Base-by-base conservation (phyloP, 2,329 filamentous ascomycete genomes). In the Penicillium sp. region DNA sequence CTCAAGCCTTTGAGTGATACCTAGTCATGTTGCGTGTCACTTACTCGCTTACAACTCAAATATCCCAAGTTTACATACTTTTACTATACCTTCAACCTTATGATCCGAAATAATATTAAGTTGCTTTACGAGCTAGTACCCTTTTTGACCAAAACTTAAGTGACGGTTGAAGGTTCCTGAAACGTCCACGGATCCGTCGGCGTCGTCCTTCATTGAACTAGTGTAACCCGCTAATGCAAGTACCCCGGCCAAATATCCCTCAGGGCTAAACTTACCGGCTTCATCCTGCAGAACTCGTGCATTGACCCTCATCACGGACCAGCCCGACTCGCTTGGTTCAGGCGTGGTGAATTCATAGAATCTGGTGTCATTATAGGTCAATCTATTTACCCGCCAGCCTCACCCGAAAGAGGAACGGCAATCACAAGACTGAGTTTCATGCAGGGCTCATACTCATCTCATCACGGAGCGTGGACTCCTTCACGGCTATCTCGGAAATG, bases 281-380 rank as follows among this genome's bases (percentile, higher is more conserved):
- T 48, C 27, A 54, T 47, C 57, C 55, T 62, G 59, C 52, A 57
- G 55, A 54, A 59, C 21, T 24, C 33, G 51, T 21, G 47, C 48
- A 49, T 29, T 37, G 27, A 51, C 50, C 29, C 52, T 54, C 49
- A 50, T 45, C 54, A 61, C 53, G 57, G 53, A 59, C 49, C 33
- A 50, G 29, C n/a, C 46, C 35, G 14, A 16, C 45, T 52, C 48
- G 43, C 56, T 49, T 44, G 33, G 44, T 53, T 33, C n/a, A 52
- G 45, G 7, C 8, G 4, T 31, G 9, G 29, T 44, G 26, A 11
- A 11, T 29, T 26, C 26, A 8, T 33, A 21, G 19, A 22, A 29
- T 9, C 27, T 16, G 48, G 21, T 29, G 19, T 22, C 31, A 13
- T 16, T 46, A 13, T 5, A 27, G 39, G 19, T 56, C 53, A 19